phyloP scores from a whole-genome alignment of 768 basidiomycete genomes.

The Hortiboletus flavorubellus region DNA sequence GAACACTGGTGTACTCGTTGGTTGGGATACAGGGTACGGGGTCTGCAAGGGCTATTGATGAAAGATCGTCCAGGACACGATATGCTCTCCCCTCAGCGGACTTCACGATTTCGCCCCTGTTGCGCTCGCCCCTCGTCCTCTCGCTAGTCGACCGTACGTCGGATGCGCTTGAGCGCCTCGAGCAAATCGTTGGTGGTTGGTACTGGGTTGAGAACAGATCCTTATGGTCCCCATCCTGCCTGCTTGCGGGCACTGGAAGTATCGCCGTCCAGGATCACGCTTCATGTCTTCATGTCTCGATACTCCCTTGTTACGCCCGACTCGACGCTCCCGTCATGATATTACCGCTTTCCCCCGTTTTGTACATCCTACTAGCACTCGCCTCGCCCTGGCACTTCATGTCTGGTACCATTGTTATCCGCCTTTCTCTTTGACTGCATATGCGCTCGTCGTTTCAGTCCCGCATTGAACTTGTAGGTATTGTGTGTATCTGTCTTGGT shows the following conservation, averaged over 20 bases:
- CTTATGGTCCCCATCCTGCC: conserved; percentile 8
- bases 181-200: conserved; percentile 10
- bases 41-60: conserved; percentile 26
- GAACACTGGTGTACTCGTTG: conserved; percentile 23
- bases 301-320: conserved; percentile 25
- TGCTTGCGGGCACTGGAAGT: conserved; percentile 29
- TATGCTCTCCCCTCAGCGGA: not conserved
- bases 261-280: conserved; percentile 7
- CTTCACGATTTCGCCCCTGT: conserved; percentile 8
- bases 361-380: conserved; percentile 16
- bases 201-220: conserved; percentile 9
- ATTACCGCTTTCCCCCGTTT: not conserved
- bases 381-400: conserved; percentile 15
- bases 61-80: conserved; percentile 16
- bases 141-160: conserved; percentile 38
- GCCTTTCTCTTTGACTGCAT: conserved; percentile 25
- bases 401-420: conserved; percentile 22
- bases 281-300: conserved; percentile 24
- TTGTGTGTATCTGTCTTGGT: conserved; percentile 27
- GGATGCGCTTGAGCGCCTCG: conserved; percentile 26
- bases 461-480: conserved; percentile 30
- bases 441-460: conserved; percentile 24
- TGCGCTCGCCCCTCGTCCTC: conserved; percentile 26
- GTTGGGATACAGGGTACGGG: conserved; percentile 26
- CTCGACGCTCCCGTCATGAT: conserved; percentile 15